phyloP scores from a whole-genome alignment of 768 basidiomycete species.

The Collybia sp. region DNA sequence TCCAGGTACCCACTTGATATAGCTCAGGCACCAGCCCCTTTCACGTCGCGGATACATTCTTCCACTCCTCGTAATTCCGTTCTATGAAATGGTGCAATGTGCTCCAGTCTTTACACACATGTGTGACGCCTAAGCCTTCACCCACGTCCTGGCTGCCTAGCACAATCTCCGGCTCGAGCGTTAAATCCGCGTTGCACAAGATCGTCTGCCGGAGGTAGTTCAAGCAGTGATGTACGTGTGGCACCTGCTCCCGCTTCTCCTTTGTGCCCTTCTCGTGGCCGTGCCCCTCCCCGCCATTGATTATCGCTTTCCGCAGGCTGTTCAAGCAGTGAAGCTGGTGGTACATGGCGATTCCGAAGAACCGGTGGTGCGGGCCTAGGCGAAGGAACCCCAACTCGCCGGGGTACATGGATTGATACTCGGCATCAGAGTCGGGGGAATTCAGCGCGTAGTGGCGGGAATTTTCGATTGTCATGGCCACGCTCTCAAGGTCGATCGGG shows the following conservation, averaged over 20 bases:
- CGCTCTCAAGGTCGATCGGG: neutral
- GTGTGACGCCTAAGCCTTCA: constrained; percentile 8
- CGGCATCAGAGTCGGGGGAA: neutral
- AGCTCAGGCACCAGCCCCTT: no score
- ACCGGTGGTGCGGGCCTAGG: constrained; percentile 25
- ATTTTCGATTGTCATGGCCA: constrained; percentile 1
- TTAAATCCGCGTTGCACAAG: constrained; percentile 14
- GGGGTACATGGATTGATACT: constrained; percentile 2
- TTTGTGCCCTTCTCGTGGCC: neutral
- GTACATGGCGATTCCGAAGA: constrained; percentile 30
- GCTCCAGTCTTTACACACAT: constrained; percentile 15
- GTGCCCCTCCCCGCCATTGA: constrained; percentile 1
- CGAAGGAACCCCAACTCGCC: constrained; percentile 22
- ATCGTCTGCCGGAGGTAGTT: constrained; percentile 13
- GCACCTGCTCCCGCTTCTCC: neutral
- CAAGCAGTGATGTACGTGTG: constrained; percentile 13
- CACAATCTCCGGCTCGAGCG: constrained; percentile 11
- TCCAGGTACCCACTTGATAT: no score
- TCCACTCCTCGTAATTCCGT: constrained; percentile 6
- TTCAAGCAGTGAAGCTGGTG: constrained; percentile 34
- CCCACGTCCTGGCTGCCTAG: constrained; percentile 2
- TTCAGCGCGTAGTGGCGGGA: constrained; percentile 2
- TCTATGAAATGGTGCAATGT: constrained; percentile 9
- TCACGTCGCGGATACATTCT: no score
- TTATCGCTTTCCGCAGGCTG: constrained; percentile 17